These are phyloP conservation scores for Lolium rigidum DNA, from an alignment of 176 grass and related monocot species.

Conservation along the genomic window DNA sequence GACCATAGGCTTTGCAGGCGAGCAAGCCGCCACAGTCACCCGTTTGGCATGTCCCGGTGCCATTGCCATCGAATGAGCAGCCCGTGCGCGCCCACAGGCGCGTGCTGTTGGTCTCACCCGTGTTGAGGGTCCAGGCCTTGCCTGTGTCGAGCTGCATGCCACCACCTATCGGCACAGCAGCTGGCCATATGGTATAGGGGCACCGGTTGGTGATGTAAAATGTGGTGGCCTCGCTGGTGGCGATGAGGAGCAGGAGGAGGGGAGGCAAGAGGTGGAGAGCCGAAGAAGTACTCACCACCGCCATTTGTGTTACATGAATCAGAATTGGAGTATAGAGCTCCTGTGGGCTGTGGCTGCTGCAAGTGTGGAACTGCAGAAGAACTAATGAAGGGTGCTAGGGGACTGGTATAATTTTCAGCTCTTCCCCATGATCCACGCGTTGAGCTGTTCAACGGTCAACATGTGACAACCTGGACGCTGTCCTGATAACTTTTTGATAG, in stretches of 20 bases:
- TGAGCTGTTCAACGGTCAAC: too few relatives aligned
- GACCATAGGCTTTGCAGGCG: not conserved
- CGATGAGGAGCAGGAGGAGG: not conserved
- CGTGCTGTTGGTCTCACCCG: not conserved
- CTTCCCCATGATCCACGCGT: too few relatives aligned
- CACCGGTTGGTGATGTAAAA: not conserved
- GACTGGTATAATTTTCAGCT: too few relatives aligned
- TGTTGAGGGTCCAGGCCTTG: not conserved
- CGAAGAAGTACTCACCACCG: not conserved
- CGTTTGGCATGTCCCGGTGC: not conserved
- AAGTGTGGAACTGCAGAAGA: too few relatives aligned
- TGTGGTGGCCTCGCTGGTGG: not conserved
- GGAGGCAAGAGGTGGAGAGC: not conserved
- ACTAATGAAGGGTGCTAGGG: too few relatives aligned
- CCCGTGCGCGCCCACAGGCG: conserved; percentile 28
- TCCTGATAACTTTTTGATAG: too few relatives aligned
- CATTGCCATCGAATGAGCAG: not conserved
- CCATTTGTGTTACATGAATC: not conserved
- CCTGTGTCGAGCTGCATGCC: not conserved
- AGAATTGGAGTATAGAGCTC: too few relatives aligned
- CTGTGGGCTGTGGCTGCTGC: too few relatives aligned
- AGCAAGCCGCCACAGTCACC: not conserved
- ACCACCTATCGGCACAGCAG: not conserved
- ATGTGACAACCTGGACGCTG: too few relatives aligned
- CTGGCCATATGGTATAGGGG: not conserved